A percentile compares a stretch with the other conserved stretches of the same genome.
These are phyloP conservation scores for Kwoniella sp. DNA, from an alignment of 768 basidiomycete genomes.

Conservation along the genomic window DNA sequence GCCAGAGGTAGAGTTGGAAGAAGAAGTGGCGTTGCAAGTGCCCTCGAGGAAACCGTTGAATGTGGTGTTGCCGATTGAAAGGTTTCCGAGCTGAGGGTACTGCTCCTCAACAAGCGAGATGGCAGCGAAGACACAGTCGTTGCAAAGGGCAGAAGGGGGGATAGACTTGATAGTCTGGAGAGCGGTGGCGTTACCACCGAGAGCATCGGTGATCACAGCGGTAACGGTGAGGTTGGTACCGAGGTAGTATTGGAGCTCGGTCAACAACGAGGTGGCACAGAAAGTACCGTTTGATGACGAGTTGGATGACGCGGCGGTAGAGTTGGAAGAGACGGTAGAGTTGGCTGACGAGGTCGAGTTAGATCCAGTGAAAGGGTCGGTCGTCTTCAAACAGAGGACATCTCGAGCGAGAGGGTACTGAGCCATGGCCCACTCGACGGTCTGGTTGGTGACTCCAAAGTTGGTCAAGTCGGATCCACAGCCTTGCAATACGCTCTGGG, in stretches of 20 bases:
- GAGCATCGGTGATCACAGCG: slow-evolving; percentile 33
- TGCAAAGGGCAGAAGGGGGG: slow-evolving; percentile 40
- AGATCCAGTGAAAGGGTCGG: slow-evolving; percentile 8
- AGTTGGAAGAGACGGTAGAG: slow-evolving; percentile 25
- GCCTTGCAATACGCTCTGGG: slow-evolving; percentile 25
- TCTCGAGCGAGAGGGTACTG: slow-evolving; percentile 51
- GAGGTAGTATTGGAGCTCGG: slow-evolving; percentile 44
- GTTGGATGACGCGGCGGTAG: slow-evolving; percentile 35
- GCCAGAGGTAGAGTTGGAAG: slow-evolving; percentile 14
- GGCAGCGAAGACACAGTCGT: slow-evolving; percentile 51
- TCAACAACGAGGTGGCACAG: slow-evolving; percentile 49
- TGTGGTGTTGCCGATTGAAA: slow-evolving; percentile 32
- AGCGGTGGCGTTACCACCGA: slow-evolving; percentile 44
- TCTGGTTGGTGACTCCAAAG: slow-evolving; percentile 33
- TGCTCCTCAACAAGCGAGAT: slow-evolving; percentile 43
- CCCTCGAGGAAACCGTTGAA: slow-evolving; percentile 33
- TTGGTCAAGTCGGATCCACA: slow-evolving; percentile 36
- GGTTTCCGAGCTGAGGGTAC: slow-evolving; percentile 41
- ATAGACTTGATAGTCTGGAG: slow-evolving; percentile 29
- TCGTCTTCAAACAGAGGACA: slow-evolving; percentile 50
- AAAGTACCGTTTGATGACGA: slow-evolving; percentile 51
- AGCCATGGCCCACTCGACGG: slow-evolving; percentile 29
- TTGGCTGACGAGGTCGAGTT: slow-evolving; percentile 1
- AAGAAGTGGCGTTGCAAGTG: slow-evolving; percentile 33
- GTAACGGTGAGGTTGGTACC: slow-evolving; percentile 46